phyloP scores from a whole-genome alignment of 2,329 filamentous ascomycete genomes.

The Leptographium galeiforme region DNA sequence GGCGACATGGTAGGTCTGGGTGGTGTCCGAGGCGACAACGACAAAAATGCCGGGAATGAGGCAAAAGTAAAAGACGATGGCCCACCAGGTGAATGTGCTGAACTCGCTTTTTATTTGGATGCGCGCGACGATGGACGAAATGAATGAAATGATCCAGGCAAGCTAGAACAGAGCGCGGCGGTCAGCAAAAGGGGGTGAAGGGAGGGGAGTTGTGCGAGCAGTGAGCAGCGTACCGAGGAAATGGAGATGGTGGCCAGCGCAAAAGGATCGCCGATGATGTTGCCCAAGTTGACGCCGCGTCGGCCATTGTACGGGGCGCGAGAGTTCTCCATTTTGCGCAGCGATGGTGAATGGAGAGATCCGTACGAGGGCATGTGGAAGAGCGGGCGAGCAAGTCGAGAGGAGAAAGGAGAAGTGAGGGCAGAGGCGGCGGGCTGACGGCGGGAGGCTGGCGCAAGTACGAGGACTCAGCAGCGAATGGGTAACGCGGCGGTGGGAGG shows the following conservation, averaged over 20 bases:
- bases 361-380: conserved; percentile 63
- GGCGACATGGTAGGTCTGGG: conserved; percentile 82
- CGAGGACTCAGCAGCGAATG: not conserved
- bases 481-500: not conserved
- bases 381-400: not conserved
- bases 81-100: conserved; percentile 89
- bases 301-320: conserved; percentile 41
- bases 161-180: conserved; percentile 40
- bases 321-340: conserved; percentile 68
- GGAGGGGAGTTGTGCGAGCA: not conserved
- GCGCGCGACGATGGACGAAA: conserved; percentile 66
- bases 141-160: conserved; percentile 87
- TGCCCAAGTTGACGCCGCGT: conserved; percentile 59
- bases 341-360: conserved; percentile 58
- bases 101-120: conserved; percentile 40
- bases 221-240: conserved; percentile 56
- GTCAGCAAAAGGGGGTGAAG: not conserved
- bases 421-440: not conserved
- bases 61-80: conserved; percentile 72
- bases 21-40: conserved; percentile 71
- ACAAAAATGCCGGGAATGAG: conserved; percentile 67
- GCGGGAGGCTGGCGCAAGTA: not conserved
- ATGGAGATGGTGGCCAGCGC: conserved; percentile 90
- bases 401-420: not conserved
- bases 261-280: conserved; percentile 93